Percentiles rank a stretch among this genome's conserved stretches.
Conservation (phyloP, 345 rosid genomes). For the Linum lewisii region DNA sequence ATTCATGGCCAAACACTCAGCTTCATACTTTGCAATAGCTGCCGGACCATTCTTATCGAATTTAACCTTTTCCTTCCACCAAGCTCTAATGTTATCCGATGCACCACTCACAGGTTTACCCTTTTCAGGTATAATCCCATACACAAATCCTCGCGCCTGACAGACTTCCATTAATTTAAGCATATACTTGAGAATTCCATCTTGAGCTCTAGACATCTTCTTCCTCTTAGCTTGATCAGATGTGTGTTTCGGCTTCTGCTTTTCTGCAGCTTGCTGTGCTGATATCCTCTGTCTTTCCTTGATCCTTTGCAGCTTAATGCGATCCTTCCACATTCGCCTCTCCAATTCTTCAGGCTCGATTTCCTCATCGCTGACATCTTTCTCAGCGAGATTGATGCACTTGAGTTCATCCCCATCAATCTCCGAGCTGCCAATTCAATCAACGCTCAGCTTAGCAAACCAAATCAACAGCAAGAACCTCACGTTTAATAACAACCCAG, state of each 20-base stretch:
- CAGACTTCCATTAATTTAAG: conserved; percentile 96
- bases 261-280: conserved; percentile 57
- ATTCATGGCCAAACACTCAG: conserved; percentile 57
- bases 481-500: no score
- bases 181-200: conserved; percentile 97
- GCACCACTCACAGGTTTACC: conserved; percentile 95
- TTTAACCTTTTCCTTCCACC: conserved; percentile 99
- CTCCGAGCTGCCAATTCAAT: conserved; percentile 32
- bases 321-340: conserved; percentile 97
- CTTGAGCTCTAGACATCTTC: conserved; percentile 99
- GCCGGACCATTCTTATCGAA: conserved; percentile 97
- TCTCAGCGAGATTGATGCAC: conserved; percentile 71
- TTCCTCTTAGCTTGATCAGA: conserved; percentile 95
- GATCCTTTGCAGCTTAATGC: conserved; percentile 67
- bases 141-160: conserved; percentile 90
- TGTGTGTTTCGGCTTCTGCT: conserved; percentile 62
- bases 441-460: neutral
- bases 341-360: conserved; percentile 78
- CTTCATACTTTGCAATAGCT: conserved; percentile 71
- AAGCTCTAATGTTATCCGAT: conserved; percentile 86
- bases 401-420: conserved; percentile 63
- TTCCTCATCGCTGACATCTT: conserved; percentile 95
- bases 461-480: neutral
- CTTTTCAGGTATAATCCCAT: conserved; percentile 93
- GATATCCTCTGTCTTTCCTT: conserved; percentile 71